A percentile compares a stretch with the other conserved stretches of the same genome.
phyloP scores from a whole-genome alignment of 768 basidiomycete genomes.

The Lenzites betulinus region DNA sequence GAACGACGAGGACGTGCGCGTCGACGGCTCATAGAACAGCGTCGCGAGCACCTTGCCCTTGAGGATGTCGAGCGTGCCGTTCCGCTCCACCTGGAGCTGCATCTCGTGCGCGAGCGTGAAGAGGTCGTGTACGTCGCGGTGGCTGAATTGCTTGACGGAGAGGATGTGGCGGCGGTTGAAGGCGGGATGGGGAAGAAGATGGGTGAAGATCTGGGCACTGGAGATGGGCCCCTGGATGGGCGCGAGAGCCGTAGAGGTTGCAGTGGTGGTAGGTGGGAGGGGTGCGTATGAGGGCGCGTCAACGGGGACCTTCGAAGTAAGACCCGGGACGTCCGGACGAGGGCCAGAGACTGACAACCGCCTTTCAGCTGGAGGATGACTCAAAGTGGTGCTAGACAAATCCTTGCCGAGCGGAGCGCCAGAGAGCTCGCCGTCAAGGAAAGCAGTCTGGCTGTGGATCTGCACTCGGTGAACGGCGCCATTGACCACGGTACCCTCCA shows the following conservation, averaged over 20 bases:
- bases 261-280: not conserved
- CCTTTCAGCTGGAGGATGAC: conserved; percentile 41
- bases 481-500: conserved; percentile 59
- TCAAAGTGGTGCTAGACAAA: conserved; percentile 62
- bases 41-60: conserved; percentile 90
- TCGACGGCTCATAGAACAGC: conserved; percentile 96
- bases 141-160: conserved; percentile 89
- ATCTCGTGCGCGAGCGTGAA: conserved; percentile 97
- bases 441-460: conserved; percentile 84
- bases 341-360: conserved; percentile 23
- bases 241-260: conserved; percentile 9
- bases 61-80: conserved; percentile 83
- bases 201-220: conserved; percentile 44
- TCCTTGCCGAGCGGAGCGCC: conserved; percentile 65
- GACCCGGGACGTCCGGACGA: conserved; percentile 20
- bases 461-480: conserved; percentile 91
- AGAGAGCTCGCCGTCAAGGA: conserved; percentile 81
- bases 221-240: conserved; percentile 36
- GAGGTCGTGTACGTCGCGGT: conserved; percentile 88
- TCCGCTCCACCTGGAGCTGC: conserved; percentile 93
- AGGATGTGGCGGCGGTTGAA: conserved; percentile 95
- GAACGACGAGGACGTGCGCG: conserved; percentile 93
- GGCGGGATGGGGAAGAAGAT: conserved; percentile 69
- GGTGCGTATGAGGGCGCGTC: conserved; percentile 18
- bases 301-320: conserved; percentile 1